A percentile compares a stretch with the other conserved stretches of the same genome.
Conservation (phyloP, 2,329 filamentous ascomycete genomes). For the Colletotrichum filicis region DNA sequence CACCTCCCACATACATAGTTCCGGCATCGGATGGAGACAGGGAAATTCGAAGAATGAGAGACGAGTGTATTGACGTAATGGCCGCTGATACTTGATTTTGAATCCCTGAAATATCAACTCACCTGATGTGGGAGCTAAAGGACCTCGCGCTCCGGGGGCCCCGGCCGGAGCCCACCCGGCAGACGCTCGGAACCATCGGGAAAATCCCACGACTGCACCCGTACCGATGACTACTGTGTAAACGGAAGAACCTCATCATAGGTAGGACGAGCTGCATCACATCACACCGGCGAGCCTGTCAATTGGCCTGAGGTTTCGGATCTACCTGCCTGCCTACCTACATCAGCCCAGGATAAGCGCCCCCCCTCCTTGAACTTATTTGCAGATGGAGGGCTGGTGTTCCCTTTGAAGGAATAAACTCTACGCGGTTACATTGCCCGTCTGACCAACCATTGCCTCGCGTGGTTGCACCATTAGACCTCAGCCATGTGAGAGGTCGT, state of each 20-base stretch:
- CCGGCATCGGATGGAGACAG: neutral
- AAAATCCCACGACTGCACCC: neutral
- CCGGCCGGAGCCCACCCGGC: constrained; percentile 14
- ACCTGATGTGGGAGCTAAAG: neutral
- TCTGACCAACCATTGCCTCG: neutral
- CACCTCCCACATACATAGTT: neutral
- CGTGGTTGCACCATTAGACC: neutral
- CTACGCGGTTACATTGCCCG: neutral
- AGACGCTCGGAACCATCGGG: constrained; percentile 14
- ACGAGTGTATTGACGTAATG: neutral
- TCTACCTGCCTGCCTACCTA: neutral
- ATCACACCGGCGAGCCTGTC: neutral
- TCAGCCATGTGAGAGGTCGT: neutral
- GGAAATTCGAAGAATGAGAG: neutral
- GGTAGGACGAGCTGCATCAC: neutral
- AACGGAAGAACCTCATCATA: neutral
- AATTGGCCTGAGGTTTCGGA: neutral
- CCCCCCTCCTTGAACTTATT: no score
- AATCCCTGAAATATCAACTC: neutral
- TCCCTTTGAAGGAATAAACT: neutral
- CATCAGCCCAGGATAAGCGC: neutral
- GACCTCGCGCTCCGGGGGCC: constrained; percentile 15
- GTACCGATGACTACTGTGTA: constrained; percentile 1
- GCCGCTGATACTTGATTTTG: neutral
- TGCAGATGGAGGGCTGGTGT: constrained; percentile 1